Evolutionary conservation across 2,329 filamentous ascomycete species (phyloP), one percentile per base, ranked within the genome.

Genomic region (Diaporthe vexans): DNA sequence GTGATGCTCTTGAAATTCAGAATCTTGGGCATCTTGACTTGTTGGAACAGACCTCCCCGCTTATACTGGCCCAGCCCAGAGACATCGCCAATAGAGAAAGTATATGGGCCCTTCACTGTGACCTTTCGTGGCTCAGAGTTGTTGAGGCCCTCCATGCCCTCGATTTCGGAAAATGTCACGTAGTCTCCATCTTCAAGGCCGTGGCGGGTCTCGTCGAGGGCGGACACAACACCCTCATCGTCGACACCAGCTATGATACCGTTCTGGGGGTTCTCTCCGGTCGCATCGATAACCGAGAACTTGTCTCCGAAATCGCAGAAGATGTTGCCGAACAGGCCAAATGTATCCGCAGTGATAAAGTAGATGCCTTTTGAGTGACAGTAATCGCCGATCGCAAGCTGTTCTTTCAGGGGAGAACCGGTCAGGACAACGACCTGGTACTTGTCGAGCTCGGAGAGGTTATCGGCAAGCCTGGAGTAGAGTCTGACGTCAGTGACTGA

Each of bases 11-110:
- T 94, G 85, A 98, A 99, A 82, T 97, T 91, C 80, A 98, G 85
- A 72, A 95, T 91, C 86, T 97, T 98, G 68, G 97, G 97, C 96
- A 98, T 98, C 89, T 98, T 99, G 84, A 98, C 97, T 84, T 99
- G 97, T 52, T 94, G 93, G 83, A 94, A 99, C 75, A 98, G 90
- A 75, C 97, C 97, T 61, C 96, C 96, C 69, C 94, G 91, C 86
- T 94, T 87, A 86, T 99, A 99, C 79, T 94, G 89, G 48, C 97
- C 97, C 48, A 98, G 88, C 8, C 91, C 93, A 33, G 94, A 94
- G 13, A 98, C 95, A 82, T 98, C 95, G 56, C 96, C 97, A 78
- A 99, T 98, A 19, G 95, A 97, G 85, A 99, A 99, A 11, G 95
- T 98, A 83, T 98, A 99, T 4, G 97, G 97, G 0, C 94, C 97